Evolutionary conservation across 345 rosid genomes (phyloP), one percentile per base, ranked within the genome.

Genomic region (Ricinus communis): DNA sequence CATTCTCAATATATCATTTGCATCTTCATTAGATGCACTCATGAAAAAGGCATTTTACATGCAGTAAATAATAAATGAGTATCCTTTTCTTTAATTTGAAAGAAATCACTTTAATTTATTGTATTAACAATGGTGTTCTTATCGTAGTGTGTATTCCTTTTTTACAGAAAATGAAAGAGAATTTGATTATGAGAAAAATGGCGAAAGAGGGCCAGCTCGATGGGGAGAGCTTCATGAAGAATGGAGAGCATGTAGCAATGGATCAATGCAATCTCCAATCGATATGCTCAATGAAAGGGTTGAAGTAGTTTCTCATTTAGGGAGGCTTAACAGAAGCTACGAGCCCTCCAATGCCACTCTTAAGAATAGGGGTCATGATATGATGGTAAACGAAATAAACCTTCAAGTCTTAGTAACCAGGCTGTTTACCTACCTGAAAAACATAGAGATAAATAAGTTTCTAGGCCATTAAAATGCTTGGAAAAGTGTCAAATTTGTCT

Each of bases 181-280:
- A 13, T 94, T 94, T 62, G 72, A 47, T 78, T 94, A 91, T 46
- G 47, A 43, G 47, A 40, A 66, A 27, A 66, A 72, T n/a, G 52
- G 80, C 5, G 81, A 69, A 25, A 77, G 22, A 0, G 97, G 98
- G 5, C 96, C 98, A 2, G 66, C 43, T 1, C 56, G 66, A 24
- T 94, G 98, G 98, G 98, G 98, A 46, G 80, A 80, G 52, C 31
- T 91, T 25, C 87, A 80, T 58, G 74, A 76, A 1, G 88, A 90
- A 31, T 94, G 97, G 96, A 21, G 76, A 22, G 31, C 62, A 5
- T 94, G 98, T 22, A 68, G 79, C 58, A 83, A 81, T 50, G 98
- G 97, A 74, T 28, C 81, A 5, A 86, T 88, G 92, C 97, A 94
- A 61, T 94, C 98, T 60, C 98, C 97, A 0, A 85, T 91, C 31